Percentiles rank a stretch among this genome's conserved stretches.
Conservation (phyloP, 306 rosid genomes). For the Sicyos baderoa region DNA sequence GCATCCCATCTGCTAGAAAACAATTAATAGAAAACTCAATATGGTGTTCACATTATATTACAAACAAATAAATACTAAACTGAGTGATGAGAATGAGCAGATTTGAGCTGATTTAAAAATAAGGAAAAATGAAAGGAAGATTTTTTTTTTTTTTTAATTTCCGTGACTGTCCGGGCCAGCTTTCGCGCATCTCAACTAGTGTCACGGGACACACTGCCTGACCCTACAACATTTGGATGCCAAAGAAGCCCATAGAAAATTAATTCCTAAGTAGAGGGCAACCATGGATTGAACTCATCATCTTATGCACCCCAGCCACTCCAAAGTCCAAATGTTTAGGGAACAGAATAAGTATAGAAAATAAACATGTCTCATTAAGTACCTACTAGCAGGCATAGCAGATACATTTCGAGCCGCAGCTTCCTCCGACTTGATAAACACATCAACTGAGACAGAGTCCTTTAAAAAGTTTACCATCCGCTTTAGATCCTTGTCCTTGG, state of each 20-base stretch:
- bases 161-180: no score
- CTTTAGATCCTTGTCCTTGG: slow-evolving; percentile 89
- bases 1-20: not conserved
- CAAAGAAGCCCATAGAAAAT: no score
- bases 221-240: no score
- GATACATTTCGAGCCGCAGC: slow-evolving; percentile 53
- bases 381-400: slow-evolving; percentile 89
- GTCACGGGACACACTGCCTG: no score
- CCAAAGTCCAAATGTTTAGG: no score
- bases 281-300: no score
- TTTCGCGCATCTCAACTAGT: no score
- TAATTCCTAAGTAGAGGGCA: no score
- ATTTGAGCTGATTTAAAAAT: not conserved
- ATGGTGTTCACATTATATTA: not conserved
- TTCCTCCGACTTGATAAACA: slow-evolving; percentile 64
- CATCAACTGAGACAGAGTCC: slow-evolving; percentile 59
- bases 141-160: no score
- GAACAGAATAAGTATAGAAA: slow-evolving; percentile 15
- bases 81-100: not conserved
- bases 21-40: not conserved
- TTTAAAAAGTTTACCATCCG: slow-evolving; percentile 81
- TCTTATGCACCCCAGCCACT: no score
- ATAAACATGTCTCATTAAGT: slow-evolving; percentile 28
- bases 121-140: not conserved
- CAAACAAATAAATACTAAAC: not conserved